Base-by-base conservation (phyloP, 768 basidiomycete species). In the Pisolithus sp. region DNA sequence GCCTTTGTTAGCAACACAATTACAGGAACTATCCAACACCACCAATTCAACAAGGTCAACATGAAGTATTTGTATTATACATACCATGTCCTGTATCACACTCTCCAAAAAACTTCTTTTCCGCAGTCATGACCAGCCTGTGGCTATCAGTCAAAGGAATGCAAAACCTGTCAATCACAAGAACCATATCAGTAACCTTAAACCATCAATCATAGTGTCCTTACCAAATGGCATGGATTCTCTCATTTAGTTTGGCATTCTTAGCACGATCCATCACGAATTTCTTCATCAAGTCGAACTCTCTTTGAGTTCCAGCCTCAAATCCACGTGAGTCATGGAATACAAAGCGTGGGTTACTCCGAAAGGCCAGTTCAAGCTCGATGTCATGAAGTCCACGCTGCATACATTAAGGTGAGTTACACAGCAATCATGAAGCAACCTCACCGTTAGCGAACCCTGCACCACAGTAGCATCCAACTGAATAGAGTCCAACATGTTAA, bases 171-270 rank as follows among this genome's bases (percentile, higher is more conserved):
- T 26, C 26, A 8, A n/a, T 30, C 26, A 21, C 40, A 44, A 13
- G n/a, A 18, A 30, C 31, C 26, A 3, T 30, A 24, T 46, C 46
- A 42, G 18, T 12, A 46, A 26, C n/a, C n/a, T 23, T 47, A 26
- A 7, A 36, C 0, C 1, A 15, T 9, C 20, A 53, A 3, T 15
- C 21, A 7, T 40, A n/a, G 9, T 43, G 23, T 53, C 39, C 56
- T 28, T 47, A 70, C 73, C 73, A 75, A 31, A 75, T 73, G 0
- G 57, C 71, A 61, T 74, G 73, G 8, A 76, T 39, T 36, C 65
- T 64, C 24, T 70, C 52, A 15, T 58, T 42, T 0, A 65, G 48
- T 10, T 52, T 46, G 2, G 20, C 51, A 4, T 46, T 41, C 6
- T 55, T 57, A 0, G 69, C 53, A 7, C 64, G 51, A 23, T 61